A percentile compares a stretch with the other conserved stretches of the same genome.
phyloP scores from a whole-genome alignment of 2,329 filamentous ascomycete genomes.

The Sordariomycetes sp. region DNA sequence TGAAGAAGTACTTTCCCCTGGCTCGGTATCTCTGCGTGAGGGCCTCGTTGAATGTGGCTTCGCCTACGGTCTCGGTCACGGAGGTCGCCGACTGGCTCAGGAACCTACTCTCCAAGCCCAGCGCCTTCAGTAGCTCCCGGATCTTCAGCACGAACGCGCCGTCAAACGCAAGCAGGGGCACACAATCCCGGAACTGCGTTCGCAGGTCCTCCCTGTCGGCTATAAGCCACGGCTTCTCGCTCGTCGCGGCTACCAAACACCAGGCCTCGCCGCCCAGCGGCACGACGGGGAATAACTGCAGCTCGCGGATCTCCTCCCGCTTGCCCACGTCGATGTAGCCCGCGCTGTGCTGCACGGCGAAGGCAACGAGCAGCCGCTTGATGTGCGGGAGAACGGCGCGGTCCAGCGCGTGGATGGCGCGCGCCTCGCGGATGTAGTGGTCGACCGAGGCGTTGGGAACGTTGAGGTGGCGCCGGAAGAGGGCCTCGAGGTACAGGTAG shows the following conservation, averaged over 20 bases:
- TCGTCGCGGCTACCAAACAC: not conserved
- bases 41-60: not conserved
- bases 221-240: constrained; percentile 5
- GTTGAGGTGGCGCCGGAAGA: constrained; percentile 2
- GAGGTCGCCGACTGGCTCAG: constrained; percentile 1
- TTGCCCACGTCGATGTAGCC: not conserved
- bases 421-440: constrained; percentile 4
- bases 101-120: constrained; percentile 2
- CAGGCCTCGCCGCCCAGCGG: not conserved
- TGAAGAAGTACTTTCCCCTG: constrained; percentile 2
- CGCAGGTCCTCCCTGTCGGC: constrained; percentile 4
- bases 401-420: not conserved
- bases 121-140: not conserved
- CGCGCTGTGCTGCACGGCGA: not conserved
- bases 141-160: constrained; percentile 4
- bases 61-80: constrained; percentile 5
- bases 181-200: not conserved
- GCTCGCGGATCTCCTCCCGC: not conserved
- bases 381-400: not conserved
- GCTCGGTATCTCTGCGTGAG: constrained; percentile 3
- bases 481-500: constrained; percentile 3
- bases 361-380: not conserved
- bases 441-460: not conserved
- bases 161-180: constrained; percentile 4
- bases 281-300: not conserved